Conservation (phyloP, 345 rosid genomes). For the Sonneratia alba region DNA sequence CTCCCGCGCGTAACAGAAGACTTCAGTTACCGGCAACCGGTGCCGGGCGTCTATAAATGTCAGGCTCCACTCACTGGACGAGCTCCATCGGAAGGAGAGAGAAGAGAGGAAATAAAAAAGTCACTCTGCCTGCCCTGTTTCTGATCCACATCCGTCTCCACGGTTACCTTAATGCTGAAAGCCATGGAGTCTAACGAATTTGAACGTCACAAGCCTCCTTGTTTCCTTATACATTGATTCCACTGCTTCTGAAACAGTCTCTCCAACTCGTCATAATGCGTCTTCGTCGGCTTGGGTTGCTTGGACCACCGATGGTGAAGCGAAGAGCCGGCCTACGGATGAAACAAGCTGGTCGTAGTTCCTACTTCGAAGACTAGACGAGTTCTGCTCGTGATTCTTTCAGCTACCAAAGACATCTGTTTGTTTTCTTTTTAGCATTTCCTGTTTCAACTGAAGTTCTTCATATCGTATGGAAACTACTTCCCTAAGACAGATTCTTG, state of each 20-base stretch:
- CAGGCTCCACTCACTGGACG: neutral
- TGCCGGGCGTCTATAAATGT: neutral
- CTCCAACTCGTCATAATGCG: conserved; percentile 19
- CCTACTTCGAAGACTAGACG: conserved; percentile 48
- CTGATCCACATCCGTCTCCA: neutral
- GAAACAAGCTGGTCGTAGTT: conserved; percentile 55
- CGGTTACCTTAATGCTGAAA: neutral
- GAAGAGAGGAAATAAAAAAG: neutral
- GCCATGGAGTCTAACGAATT: neutral
- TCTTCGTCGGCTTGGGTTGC: conserved; percentile 21
- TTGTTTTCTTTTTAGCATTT: neutral
- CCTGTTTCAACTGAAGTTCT: no score
- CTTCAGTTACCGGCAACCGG: neutral
- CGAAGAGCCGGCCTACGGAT: conserved; percentile 40
- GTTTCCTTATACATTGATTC: neutral
- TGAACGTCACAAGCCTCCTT: neutral
- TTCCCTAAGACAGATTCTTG: conserved; percentile 38
- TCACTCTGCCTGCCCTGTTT: neutral
- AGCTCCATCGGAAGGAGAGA: neutral
- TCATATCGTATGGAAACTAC: conserved; percentile 29
- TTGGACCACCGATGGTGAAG: conserved; percentile 36
- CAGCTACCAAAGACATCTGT: conserved; percentile 1
- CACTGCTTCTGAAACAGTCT: neutral
- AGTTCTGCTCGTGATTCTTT: conserved; percentile 4
- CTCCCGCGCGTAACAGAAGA: neutral